A percentile compares a stretch with the other conserved stretches of the same genome.
Conservation (phyloP, 2,329 filamentous ascomycete genomes). For the Fusarium sp. region DNA sequence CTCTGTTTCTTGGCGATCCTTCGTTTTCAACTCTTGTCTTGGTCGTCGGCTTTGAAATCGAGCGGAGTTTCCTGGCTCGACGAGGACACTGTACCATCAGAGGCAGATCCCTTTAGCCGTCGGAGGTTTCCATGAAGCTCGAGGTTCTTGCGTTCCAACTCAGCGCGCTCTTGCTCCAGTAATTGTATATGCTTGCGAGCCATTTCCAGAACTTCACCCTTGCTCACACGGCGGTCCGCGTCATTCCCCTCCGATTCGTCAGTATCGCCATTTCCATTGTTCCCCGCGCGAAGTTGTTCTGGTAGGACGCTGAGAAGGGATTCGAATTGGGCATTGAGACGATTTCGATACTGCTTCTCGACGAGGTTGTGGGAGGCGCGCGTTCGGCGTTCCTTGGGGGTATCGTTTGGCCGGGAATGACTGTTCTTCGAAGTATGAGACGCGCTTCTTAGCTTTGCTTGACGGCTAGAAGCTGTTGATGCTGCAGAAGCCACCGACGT, state of each 20-base stretch:
- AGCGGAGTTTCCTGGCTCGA: conserved; percentile 14
- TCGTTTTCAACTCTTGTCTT: too few species aligned
- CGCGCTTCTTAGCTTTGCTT: conserved; percentile 45
- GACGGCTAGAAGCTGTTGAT: conserved; percentile 42
- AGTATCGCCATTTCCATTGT: conserved; percentile 28
- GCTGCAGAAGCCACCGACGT: conserved; percentile 39
- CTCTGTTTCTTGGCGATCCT: too few species aligned
- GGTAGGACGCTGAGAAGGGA: conserved; percentile 41
- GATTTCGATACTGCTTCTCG: conserved; percentile 47
- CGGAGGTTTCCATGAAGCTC: conserved; percentile 41
- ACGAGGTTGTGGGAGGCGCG: conserved; percentile 47
- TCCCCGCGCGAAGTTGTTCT: conserved; percentile 34
- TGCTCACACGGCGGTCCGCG: conserved; percentile 43
- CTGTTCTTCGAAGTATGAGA: conserved; percentile 46
- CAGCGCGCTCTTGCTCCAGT: conserved; percentile 41
- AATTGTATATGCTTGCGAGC: conserved; percentile 44
- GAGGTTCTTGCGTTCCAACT: conserved; percentile 42
- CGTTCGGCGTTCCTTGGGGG: conserved; percentile 43
- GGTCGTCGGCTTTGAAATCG: too few species aligned
- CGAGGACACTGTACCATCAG: conserved; percentile 6
- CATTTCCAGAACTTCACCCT: conserved; percentile 47
- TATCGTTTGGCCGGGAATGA: conserved; percentile 42
- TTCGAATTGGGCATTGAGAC: conserved; percentile 46
- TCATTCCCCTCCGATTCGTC: conserved; percentile 40
- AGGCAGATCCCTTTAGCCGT: conserved; percentile 31